phyloP scores from a whole-genome alignment of 768 basidiomycete species.

The Mycena polygramma region DNA sequence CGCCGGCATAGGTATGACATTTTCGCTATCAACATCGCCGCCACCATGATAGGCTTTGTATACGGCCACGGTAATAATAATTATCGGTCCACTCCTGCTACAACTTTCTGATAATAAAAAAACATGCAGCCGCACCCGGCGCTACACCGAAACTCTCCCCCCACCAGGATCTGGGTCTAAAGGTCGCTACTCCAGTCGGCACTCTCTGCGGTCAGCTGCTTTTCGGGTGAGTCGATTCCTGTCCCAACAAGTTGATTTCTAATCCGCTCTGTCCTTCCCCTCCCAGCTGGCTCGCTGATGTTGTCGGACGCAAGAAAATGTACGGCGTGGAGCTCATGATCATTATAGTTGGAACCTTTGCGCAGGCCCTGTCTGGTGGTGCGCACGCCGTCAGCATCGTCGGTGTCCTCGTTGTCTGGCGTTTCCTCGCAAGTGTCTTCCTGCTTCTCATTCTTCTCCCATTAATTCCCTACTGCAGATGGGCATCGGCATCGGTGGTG shows the following conservation, averaged over 20 bases:
- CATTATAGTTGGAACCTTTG: constrained; percentile 85
- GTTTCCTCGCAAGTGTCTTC: constrained; percentile 68
- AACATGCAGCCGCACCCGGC: constrained; percentile 27
- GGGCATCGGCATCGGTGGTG: constrained; percentile 90
- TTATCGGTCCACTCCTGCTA: background rate
- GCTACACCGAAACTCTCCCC: constrained; percentile 52
- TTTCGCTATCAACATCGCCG: constrained; percentile 91
- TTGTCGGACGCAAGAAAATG: constrained; percentile 84
- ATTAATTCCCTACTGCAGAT: constrained; percentile 57
- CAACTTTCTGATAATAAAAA: too few relatives aligned
- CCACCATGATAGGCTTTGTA: constrained; percentile 86
- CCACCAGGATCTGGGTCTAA: constrained; percentile 83
- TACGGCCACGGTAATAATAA: constrained; percentile 61
- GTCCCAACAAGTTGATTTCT: too few relatives aligned
- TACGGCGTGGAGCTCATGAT: constrained; percentile 85
- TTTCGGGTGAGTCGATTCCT: constrained; percentile 64
- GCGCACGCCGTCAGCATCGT: constrained; percentile 78
- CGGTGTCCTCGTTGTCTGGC: constrained; percentile 86
- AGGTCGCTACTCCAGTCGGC: constrained; percentile 83
- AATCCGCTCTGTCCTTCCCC: too few relatives aligned
- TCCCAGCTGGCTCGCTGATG: constrained; percentile 70
- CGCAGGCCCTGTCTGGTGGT: constrained; percentile 79
- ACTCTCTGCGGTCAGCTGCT: constrained; percentile 81
- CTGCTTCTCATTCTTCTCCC: background rate
- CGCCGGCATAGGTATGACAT: constrained; percentile 71